A percentile compares a stretch with the other conserved stretches of the same genome.
Conservation (phyloP, 2,329 filamentous ascomycete species). For the Colletotrichum orchidophilum region DNA sequence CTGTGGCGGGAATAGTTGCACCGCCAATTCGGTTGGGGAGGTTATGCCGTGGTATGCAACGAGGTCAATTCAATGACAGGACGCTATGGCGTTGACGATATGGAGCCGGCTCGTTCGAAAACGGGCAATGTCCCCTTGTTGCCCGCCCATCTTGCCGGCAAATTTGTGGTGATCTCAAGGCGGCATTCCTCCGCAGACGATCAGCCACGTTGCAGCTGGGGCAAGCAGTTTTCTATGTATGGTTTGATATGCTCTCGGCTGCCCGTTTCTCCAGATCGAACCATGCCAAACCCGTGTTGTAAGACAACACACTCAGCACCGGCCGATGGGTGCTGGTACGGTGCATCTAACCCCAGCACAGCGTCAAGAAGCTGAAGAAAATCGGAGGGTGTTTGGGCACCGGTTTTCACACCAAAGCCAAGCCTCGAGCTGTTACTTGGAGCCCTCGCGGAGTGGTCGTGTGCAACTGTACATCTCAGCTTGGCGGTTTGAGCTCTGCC, state of each 20-base stretch:
- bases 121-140: neutral
- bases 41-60: neutral
- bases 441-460: neutral
- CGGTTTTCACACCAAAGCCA: slow-evolving; percentile 3
- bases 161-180: neutral
- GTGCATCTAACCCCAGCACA: neutral
- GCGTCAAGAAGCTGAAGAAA: neutral
- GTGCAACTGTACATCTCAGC: slow-evolving; percentile 23
- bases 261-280: neutral
- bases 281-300: neutral
- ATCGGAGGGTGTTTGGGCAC: neutral
- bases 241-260: neutral
- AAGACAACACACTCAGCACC: slow-evolving; percentile 8
- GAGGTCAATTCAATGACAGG: neutral
- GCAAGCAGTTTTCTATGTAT: slow-evolving; percentile 7
- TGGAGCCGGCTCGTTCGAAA: neutral
- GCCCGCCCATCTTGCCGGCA: neutral
- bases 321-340: neutral
- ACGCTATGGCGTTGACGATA: neutral
- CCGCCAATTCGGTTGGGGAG: neutral
- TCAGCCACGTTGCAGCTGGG: slow-evolving; percentile 15
- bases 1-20: neutral
- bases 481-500: slow-evolving; percentile 27
- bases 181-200: neutral
- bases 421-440: slow-evolving; percentile 15